Evolutionary conservation across 2,329 filamentous ascomycete genomes (phyloP).

Genomic region (Fusarium keratoplasticum): DNA sequence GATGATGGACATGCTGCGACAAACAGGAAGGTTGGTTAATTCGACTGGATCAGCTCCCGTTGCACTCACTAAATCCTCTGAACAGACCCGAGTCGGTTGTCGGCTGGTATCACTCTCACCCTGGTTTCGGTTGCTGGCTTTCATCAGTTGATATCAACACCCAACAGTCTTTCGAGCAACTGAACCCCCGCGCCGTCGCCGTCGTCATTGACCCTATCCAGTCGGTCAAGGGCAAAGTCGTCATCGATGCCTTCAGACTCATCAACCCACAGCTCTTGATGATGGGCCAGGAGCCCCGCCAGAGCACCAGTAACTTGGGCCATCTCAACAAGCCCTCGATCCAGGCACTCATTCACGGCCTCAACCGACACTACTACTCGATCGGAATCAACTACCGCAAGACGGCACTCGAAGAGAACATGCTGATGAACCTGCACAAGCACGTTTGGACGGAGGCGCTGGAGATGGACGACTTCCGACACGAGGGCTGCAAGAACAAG

Average conservation of each 20-base stretch:
- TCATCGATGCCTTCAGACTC: constrained; percentile 98
- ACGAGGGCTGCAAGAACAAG: constrained; percentile 86
- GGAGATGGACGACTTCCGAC: constrained; percentile 94
- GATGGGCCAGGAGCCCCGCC: constrained; percentile 96
- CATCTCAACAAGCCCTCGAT: constrained; percentile 99
- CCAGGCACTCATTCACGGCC: constrained; percentile 95
- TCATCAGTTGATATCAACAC: constrained; percentile 99
- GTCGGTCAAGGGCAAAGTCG: constrained; percentile 99
- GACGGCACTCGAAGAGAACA: constrained; percentile 97
- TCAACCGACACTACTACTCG: constrained; percentile 99
- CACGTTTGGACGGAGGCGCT: constrained; percentile 99
- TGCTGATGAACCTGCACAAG: constrained; percentile 99
- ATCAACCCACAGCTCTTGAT: constrained; percentile 98
- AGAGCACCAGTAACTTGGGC: constrained; percentile 97
- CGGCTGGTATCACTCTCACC: constrained; percentile 99
- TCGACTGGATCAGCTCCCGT: background rate
- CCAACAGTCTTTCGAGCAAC: constrained; percentile 99
- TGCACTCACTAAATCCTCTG: constrained; percentile 25
- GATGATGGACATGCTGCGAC: constrained; percentile 99
- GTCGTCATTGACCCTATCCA: constrained; percentile 99
- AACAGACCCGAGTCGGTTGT: constrained; percentile 93
- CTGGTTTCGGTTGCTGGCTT: constrained; percentile 98
- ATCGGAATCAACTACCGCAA: constrained; percentile 99
- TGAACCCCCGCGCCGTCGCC: constrained; percentile 94
- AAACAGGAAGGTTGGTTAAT: constrained; percentile 85